Evolutionary conservation across 2,329 filamentous ascomycete genomes (phyloP).

Genomic region (Stagonosporopsis vannaccii): DNA sequence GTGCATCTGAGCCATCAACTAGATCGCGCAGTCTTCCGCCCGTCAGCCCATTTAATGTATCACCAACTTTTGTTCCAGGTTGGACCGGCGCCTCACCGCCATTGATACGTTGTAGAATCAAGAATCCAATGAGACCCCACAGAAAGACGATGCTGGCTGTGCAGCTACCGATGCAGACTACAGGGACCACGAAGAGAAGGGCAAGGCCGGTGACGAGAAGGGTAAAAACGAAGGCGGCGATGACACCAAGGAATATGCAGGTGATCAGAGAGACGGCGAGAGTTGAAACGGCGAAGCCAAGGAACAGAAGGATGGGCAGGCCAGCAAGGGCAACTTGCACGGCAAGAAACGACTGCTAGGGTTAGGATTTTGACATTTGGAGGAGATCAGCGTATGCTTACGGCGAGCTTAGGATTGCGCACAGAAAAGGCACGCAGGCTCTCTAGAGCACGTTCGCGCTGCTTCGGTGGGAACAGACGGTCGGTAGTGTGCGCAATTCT

Average conservation of each 20-base stretch:
- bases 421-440: constrained; percentile 64
- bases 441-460: constrained; percentile 64
- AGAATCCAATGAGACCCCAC: constrained; percentile 65
- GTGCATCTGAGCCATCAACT: constrained; percentile 12
- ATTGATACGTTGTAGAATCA: constrained; percentile 47
- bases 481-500: constrained; percentile 51
- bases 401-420: constrained; percentile 73
- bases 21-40: constrained; percentile 26
- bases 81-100: constrained; percentile 32
- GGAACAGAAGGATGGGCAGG: constrained; percentile 73
- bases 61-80: constrained; percentile 27
- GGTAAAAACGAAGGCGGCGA: constrained; percentile 65
- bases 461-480: constrained; percentile 65
- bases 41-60: constrained; percentile 28
- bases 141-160: constrained; percentile 70
- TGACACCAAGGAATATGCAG: constrained; percentile 62
- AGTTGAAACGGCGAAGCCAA: constrained; percentile 69
- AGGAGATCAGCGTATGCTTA: constrained; percentile 51
- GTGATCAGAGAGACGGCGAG: constrained; percentile 68
- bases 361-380: constrained; percentile 2
- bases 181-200: constrained; percentile 71
- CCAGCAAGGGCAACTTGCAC: constrained; percentile 70
- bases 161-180: constrained; percentile 70
- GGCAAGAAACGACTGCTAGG: constrained; percentile 68
- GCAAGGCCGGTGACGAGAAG: constrained; percentile 73